phyloP scores from a whole-genome alignment of 352 stramenopile species.

The Phytophthora pisi region DNA sequence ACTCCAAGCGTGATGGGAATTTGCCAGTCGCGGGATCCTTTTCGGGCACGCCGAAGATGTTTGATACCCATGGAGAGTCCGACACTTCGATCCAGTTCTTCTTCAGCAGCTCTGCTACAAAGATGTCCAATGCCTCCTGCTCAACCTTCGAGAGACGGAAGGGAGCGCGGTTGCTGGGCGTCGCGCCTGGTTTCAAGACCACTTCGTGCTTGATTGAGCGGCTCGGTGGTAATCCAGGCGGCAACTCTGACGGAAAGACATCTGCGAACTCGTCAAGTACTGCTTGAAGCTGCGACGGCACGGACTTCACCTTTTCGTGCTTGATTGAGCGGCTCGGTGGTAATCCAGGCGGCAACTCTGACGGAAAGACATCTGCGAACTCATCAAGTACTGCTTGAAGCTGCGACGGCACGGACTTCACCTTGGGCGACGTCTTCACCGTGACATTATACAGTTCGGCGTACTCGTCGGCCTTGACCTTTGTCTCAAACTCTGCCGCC shows the following conservation, averaged over 20 bases:
- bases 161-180: background rate
- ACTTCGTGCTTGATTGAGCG: conserved; percentile 1
- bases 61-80: background rate
- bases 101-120: background rate
- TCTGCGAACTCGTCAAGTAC: background rate
- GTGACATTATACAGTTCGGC: too few species aligned
- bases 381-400: background rate
- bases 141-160: background rate
- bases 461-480: too few species aligned
- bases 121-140: background rate
- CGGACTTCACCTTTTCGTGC: too few species aligned
- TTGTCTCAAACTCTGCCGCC: too few species aligned
- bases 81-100: background rate
- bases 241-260: background rate
- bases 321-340: background rate
- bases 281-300: background rate
- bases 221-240: background rate
- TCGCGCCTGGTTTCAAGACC: background rate
- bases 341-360: background rate
- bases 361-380: background rate
- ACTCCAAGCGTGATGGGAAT: background rate
- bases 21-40: background rate
- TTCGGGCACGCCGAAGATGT: background rate
- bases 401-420: background rate
- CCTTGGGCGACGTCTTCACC: too few species aligned